Evolutionary conservation across 2,329 filamentous ascomycete species (phyloP).

Genomic region (Aspergillus hortae): DNA sequence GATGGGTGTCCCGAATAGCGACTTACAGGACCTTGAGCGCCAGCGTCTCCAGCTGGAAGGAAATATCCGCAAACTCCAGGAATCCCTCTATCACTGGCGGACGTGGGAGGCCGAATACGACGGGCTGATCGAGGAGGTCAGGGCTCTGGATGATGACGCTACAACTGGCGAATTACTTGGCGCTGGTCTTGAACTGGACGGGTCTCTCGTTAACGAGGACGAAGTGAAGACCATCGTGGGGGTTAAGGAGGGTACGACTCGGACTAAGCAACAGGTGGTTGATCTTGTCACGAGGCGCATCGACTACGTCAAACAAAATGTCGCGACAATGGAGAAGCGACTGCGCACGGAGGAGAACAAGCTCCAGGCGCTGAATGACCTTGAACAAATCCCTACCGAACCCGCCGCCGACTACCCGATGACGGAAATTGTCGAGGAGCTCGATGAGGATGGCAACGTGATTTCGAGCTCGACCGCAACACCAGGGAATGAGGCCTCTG

Average conservation of each 20-base stretch:
- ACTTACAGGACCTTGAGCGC: conserved; percentile 67
- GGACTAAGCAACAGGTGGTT: conserved; percentile 61
- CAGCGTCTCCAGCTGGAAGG: conserved; percentile 73
- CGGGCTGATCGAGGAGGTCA: conserved; percentile 76
- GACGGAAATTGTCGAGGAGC: conserved; percentile 85
- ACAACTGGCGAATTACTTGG: conserved; percentile 54
- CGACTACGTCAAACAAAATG: conserved; percentile 85
- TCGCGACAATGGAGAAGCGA: conserved; percentile 69
- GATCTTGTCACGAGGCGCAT: conserved; percentile 69
- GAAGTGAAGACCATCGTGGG: conserved; percentile 57
- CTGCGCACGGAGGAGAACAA: conserved; percentile 64
- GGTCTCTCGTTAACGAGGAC: conserved; percentile 41
- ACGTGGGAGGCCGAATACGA: conserved; percentile 92
- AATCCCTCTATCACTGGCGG: conserved; percentile 81
- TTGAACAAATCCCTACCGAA: conserved; percentile 58
- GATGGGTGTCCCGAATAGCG: conserved; percentile 43
- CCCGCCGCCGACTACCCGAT: conserved; percentile 68
- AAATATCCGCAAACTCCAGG: conserved; percentile 68
- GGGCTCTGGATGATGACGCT: conserved; percentile 50
- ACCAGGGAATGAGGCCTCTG: conserved; percentile 64
- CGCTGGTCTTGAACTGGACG: conserved; percentile 43
- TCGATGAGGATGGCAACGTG: conserved; percentile 87
- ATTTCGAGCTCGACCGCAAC: conserved; percentile 63
- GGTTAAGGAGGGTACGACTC: conserved; percentile 39
- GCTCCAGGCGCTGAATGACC: conserved; percentile 59